Evolutionary conservation across 2,329 filamentous ascomycete genomes (phyloP), one percentile per base, ranked within the genome.

Genomic region (Akanthomyces dipterigenus): DNA sequence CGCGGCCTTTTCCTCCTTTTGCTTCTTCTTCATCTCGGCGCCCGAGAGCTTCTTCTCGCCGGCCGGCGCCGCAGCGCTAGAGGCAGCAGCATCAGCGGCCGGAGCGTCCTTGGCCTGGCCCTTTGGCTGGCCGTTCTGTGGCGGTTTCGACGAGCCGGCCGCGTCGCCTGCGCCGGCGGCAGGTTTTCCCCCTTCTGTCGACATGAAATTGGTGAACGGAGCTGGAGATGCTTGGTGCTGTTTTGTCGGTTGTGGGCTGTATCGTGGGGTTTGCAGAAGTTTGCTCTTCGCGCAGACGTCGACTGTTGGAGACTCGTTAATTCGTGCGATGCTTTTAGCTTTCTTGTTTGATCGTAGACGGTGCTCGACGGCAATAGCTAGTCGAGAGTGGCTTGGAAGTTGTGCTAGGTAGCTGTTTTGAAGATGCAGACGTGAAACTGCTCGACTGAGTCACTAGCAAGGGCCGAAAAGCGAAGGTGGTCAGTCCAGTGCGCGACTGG

Each of bases 1-100:
- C 51, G 92, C 92, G 57, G 90, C 89, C 78, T 97, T 98, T 73
- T 97, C 93, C 36, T 91, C 93, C 73, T 96, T 93, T 64, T 89
- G 88, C 72, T 86, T 87, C 69, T 93, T 93, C 77, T 98, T 98
- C 70, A 96, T 72, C 74, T 96, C 89, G 22, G 91, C 91, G 40
- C 83, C 82, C 1, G 89, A 86, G 36, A 90, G 78, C 72, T 90
- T 89, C 68, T 78, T 78, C 62, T 77, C 76, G 60, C 69, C 72
- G 40, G 62, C 55, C 63, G 67, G 58, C n/a, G 60, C 55, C n/a
- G 60, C 55, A 7, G 55, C 61, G 20, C 63, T 45, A 3, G 36
- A 38, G 11, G 58, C 42, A 16, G 31, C 42, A 16, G 43, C 42
- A 8, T 31, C 42, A 9, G 31, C 46, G 22, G 5, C 20, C 51